Evolutionary conservation across 179 eudicot genomes (phyloP).

Genomic region (Actinidia arguta): DNA sequence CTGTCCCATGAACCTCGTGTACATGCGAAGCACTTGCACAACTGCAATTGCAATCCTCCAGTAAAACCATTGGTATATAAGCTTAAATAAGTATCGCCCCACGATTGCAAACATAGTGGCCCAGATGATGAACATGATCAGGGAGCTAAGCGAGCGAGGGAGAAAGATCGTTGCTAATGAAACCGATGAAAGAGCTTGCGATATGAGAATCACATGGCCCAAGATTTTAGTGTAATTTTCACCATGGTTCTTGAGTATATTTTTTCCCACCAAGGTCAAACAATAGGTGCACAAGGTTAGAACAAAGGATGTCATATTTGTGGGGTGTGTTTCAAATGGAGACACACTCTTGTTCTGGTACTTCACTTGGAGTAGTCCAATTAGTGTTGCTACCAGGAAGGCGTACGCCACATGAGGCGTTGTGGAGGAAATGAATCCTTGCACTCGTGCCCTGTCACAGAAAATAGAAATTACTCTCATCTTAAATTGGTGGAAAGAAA

Average conservation of each 20-base stretch:
- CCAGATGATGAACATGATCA: background rate
- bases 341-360: background rate
- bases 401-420: background rate
- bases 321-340: conserved; percentile 11
- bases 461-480: background rate
- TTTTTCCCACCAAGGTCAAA: background rate
- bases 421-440: background rate
- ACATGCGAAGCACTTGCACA: background rate
- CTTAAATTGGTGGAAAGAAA: too few species aligned
- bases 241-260: background rate
- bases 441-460: background rate
- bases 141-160: background rate
- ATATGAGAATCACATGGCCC: background rate
- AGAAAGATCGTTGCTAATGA: background rate
- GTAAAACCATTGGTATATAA: background rate
- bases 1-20: background rate
- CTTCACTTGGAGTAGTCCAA: conserved; percentile 1
- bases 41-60: background rate
- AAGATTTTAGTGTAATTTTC: background rate
- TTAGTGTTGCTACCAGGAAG: background rate
- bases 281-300: background rate
- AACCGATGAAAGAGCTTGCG: background rate
- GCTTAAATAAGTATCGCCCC: background rate
- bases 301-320: background rate
- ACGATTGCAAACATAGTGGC: background rate